Conservation (phyloP, 2,329 filamentous ascomycete species). For the Aureobasidium sp. region DNA sequence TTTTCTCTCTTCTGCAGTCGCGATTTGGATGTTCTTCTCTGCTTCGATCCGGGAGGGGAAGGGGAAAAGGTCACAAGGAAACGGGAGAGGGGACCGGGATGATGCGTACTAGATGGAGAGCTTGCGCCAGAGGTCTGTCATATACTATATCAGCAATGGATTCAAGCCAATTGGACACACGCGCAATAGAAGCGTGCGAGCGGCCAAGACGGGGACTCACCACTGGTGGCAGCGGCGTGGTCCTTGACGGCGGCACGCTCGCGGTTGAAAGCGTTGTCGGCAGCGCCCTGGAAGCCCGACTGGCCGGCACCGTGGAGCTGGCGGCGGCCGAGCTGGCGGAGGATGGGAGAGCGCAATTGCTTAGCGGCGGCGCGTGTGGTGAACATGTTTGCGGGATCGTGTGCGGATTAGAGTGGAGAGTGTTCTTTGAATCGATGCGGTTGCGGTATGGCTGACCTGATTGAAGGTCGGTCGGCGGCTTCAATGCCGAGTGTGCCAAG, state of each 20-base stretch:
- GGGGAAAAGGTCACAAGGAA: too few species aligned
- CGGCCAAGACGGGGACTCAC: constrained; percentile 51
- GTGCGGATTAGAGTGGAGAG: constrained; percentile 1
- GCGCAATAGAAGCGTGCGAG: not conserved
- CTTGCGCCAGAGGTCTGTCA: constrained; percentile 84
- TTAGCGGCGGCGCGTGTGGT: constrained; percentile 17
- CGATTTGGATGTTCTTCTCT: not conserved
- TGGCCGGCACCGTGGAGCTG: constrained; percentile 21
- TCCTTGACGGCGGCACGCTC: constrained; percentile 87
- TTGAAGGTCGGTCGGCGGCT: not conserved
- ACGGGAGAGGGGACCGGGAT: not conserved
- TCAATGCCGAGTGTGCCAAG: too few species aligned
- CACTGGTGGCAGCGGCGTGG: constrained; percentile 76
- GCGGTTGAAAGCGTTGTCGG: constrained; percentile 87
- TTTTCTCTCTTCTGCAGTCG: constrained; percentile 16
- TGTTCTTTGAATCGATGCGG: not conserved
- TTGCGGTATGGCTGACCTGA: constrained; percentile 1
- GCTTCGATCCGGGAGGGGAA: not conserved
- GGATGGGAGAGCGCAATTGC: constrained; percentile 22
- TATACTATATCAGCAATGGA: not conserved
- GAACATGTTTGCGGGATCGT: constrained; percentile 17
- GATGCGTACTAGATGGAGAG: constrained; percentile 77
- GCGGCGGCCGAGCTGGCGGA: constrained; percentile 25
- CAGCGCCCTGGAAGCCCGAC: constrained; percentile 45
- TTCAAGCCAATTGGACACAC: not conserved